Evolutionary conservation across 2,329 filamentous ascomycete genomes (phyloP), one percentile per base, ranked within the genome.

Genomic region (Colletotrichum zoysiae): DNA sequence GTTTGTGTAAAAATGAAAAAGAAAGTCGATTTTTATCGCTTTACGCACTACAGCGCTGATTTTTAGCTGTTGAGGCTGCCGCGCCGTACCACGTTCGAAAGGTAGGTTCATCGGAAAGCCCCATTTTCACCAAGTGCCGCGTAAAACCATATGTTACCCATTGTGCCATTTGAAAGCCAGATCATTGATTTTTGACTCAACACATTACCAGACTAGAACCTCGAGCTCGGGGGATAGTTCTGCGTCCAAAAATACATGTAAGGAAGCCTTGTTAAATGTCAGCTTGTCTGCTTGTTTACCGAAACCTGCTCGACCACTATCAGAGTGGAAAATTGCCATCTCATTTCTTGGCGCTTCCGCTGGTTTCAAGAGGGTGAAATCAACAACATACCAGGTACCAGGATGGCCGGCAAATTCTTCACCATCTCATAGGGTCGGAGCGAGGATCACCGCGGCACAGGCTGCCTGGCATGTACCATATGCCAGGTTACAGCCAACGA

Each of bases 181-280:
- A 44, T 5, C 6, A 1, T n/a, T 9, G 5, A 9, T n/a, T n/a
- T n/a, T n/a, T 6, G 16, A 44, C 18, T 9, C 16, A n/a, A n/a
- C n/a, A n/a, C 44, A 46, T 46, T 20, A 9, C 42, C 5, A 7
- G 20, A 44, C 6, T 5, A 20, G 2, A 7, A 20, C 40, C 38
- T 44, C 42, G 5, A 44, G 7, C 18, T 46, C 4, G 5, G 44
- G 8, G 7, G 44, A 2, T 2, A 9, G 9, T 46, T 46, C 18
- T 18, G 7, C 2, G 2, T n/a, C 44, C 18, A 5, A 46, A 8
- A 2, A 6, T 9, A 3, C 3, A 7, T 9, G 18, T 1, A 1
- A 20, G 42, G 1, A 46, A 46, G 18, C 44, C 44, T 46, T 46
- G 18, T 46, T 46, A 11, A 3, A 46, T n/a, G n/a, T 46, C 8